Conservation (phyloP, 140 eudicot species). For the Cichorium intybus region DNA sequence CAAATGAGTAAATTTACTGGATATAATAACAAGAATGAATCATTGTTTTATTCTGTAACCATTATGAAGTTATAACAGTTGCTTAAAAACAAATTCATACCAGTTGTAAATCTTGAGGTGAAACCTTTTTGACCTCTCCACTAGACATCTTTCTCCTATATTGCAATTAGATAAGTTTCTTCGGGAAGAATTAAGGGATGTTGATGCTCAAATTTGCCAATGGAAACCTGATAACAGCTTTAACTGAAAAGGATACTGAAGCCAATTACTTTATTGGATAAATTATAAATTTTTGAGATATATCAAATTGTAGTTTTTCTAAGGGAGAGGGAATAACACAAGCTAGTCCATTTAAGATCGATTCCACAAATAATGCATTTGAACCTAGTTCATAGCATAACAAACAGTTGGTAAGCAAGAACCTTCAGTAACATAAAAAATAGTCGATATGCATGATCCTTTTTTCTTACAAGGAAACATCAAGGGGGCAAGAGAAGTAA, state of each 20-base stretch:
- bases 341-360: background rate
- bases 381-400: background rate
- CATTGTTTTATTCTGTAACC: background rate
- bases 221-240: slow-evolving; percentile 6
- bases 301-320: slow-evolving; percentile 1
- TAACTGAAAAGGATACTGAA: slow-evolving; percentile 12
- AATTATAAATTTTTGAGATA: background rate
- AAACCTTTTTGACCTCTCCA: slow-evolving; percentile 62
- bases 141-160: slow-evolving; percentile 41
- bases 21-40: background rate
- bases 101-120: slow-evolving; percentile 70
- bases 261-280: background rate
- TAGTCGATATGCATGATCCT: slow-evolving; percentile 1
- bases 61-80: background rate
- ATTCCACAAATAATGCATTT: background rate
- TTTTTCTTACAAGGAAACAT: slow-evolving; percentile 1
- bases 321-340: no score
- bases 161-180: slow-evolving; percentile 4
- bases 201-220: background rate
- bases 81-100: slow-evolving; percentile 28
- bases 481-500: background rate
- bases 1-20: background rate
- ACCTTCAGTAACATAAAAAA: background rate
- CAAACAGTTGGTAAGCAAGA: no score
- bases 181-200: background rate